Evolutionary conservation across 2,329 filamentous ascomycete genomes (phyloP).

Genomic region (Lomentospora prolificans): DNA sequence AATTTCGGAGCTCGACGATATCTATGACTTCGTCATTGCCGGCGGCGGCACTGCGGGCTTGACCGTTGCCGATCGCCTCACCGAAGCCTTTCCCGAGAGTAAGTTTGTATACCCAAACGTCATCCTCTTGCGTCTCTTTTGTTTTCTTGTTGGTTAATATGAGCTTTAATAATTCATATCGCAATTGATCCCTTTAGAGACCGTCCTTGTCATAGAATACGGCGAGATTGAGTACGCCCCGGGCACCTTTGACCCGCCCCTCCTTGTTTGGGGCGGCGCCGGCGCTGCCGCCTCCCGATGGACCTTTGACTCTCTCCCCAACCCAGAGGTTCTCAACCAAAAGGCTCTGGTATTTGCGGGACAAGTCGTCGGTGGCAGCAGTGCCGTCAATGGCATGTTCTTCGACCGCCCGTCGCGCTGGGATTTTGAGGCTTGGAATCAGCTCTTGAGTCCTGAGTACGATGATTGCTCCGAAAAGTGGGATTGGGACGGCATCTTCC

Average conservation of each 20-base stretch:
- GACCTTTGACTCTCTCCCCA: slow-evolving; percentile 15
- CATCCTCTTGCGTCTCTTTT: background rate
- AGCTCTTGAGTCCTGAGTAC: slow-evolving; percentile 17
- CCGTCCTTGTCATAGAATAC: slow-evolving; percentile 13
- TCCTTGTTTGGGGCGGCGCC: slow-evolving; percentile 8
- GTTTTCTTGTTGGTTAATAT: background rate
- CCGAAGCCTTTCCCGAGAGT: slow-evolving; percentile 21
- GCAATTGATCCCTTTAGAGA: slow-evolving; percentile 6
- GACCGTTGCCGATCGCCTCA: slow-evolving; percentile 25
- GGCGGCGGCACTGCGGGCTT: slow-evolving; percentile 26
- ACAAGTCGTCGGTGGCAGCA: slow-evolving; percentile 25
- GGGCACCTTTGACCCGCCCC: slow-evolving; percentile 19
- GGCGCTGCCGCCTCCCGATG: slow-evolving; percentile 14
- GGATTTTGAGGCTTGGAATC: slow-evolving; percentile 26
- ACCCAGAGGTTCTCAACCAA: slow-evolving; percentile 16
- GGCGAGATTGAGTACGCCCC: slow-evolving; percentile 15
- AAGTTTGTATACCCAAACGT: slow-evolving; percentile 1
- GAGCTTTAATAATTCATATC: background rate
- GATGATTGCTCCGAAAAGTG: slow-evolving; percentile 15
- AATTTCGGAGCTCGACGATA: slow-evolving; percentile 4
- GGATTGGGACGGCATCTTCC: slow-evolving; percentile 24
- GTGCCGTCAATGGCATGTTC: slow-evolving; percentile 27
- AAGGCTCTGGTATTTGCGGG: slow-evolving; percentile 21
- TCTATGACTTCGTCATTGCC: slow-evolving; percentile 22
- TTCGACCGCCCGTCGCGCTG: slow-evolving; percentile 24